Base-by-base conservation (phyloP, 2,329 filamentous ascomycete species). In the Colletotrichum musicola region DNA sequence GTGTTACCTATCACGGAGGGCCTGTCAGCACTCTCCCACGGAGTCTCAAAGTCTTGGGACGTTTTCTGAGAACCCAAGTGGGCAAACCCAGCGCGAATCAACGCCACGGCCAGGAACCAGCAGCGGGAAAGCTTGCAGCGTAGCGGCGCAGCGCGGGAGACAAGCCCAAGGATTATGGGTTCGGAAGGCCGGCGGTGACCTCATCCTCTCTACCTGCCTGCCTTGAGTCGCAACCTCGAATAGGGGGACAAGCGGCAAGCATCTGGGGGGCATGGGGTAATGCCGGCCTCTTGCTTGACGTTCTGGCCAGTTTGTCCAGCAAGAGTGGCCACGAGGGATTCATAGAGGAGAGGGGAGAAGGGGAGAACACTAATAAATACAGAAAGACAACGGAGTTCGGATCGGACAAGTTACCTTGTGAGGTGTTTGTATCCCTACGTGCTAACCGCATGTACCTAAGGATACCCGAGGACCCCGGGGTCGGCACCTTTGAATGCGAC, bases 361-460 rank as follows among this genome's bases (percentile, higher is more conserved):
- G 27, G 27, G 6, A 30, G 6, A 10, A 35, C 30, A 35, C 30
- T 35, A 35, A 35, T 10, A 10, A 35, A 35, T 14, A 14, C 13
- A 46, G n/a, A 46, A 46, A 2, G n/a, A 50, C 27, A 16, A 50
- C 57, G 57, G 30, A 60, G 57, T 40, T 51, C 35, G 38, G 59
- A 62, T 62, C 47, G 59, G 49, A 62, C 46, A 35, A 62, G 35
- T 62, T 62, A 38, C 59, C 59, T 13, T 9, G 22, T 50, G 57
- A 49, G 57, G 49, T 44, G 57, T 60, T 44, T 50, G 57, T 40
- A 60, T 60, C 57, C 57, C 57, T 60, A 50, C 22, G 22, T 25
- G 4, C 22, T 25, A 25, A 25, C 22, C 22, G 22, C 22, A 25
- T 25, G 22, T 25, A 25, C 57, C 57, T 7, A 38, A 50, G 16